Percentiles rank a stretch among this genome's conserved stretches.
These are phyloP conservation scores for Eucalyptus pauciflora DNA, from an alignment of 345 rosid species.

Conservation along the genomic window DNA sequence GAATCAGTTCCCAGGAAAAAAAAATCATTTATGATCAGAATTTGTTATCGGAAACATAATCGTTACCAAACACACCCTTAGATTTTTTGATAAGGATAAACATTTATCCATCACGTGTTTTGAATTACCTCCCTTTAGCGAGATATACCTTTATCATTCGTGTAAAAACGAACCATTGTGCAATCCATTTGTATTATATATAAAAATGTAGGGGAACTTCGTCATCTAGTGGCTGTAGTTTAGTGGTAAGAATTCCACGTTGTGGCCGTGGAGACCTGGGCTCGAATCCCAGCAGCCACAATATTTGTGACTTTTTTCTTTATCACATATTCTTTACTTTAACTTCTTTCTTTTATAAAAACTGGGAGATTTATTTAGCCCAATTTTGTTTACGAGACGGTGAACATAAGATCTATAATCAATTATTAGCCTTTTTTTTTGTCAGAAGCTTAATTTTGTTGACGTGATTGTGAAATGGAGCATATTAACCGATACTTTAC, in stretches of 20 bases:
- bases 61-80: not conserved
- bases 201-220: fast-evolving
- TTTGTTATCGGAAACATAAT: too few species aligned
- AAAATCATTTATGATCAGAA: too few species aligned
- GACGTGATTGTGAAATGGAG: not conserved
- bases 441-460: too few species aligned
- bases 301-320: fast-evolving
- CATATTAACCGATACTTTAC: not conserved
- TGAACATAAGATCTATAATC: too few species aligned
- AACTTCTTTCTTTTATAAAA: not conserved
- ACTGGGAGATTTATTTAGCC: not conserved
- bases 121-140: not conserved
- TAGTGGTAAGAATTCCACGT: conserved; percentile 78
- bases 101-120: not conserved
- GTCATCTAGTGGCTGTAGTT: conserved; percentile 40
- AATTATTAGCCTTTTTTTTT: too few species aligned
- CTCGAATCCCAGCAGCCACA: conserved; percentile 93
- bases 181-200: fast-evolving
- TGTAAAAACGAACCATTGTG: not conserved
- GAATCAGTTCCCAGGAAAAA: too few species aligned
- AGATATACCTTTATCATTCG: not conserved
- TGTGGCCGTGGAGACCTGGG: conserved; percentile 92
- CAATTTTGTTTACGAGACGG: not conserved
- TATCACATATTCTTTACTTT: too few species aligned
- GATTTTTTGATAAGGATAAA: not conserved